Conservation (phyloP, 2,329 filamentous ascomycete genomes). For the Aspergillus melleus region DNA sequence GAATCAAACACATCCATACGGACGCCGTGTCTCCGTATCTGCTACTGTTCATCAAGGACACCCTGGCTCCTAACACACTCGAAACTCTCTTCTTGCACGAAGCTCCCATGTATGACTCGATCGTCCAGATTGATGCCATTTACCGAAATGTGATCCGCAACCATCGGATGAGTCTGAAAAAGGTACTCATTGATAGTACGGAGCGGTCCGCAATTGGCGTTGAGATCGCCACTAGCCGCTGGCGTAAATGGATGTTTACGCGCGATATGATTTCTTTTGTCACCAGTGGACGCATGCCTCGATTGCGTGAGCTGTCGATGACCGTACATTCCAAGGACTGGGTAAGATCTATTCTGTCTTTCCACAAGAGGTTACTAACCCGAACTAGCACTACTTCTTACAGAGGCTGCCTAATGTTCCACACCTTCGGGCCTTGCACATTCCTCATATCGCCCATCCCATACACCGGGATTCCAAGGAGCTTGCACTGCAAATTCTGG, state of each 20-base stretch:
- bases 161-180: constrained; percentile 70
- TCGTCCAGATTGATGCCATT: constrained; percentile 68
- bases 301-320: constrained; percentile 69
- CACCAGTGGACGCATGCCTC: constrained; percentile 73
- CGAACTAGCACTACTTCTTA: constrained; percentile 70
- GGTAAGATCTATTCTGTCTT: constrained; percentile 53
- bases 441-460: constrained; percentile 67
- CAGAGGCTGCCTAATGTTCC: constrained; percentile 70
- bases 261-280: constrained; percentile 70
- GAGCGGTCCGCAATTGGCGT: constrained; percentile 50
- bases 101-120: constrained; percentile 53
- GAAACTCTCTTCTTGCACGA: constrained; percentile 79
- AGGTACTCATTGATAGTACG: constrained; percentile 72
- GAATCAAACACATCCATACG: constrained; percentile 72
- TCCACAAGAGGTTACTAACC: constrained; percentile 10
- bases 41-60: constrained; percentile 73
- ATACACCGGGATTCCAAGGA: constrained; percentile 66
- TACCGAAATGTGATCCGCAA: constrained; percentile 68
- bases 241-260: constrained; percentile 70
- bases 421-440: constrained; percentile 69
- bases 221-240: constrained; percentile 48
- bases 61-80: constrained; percentile 74
- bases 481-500: constrained; percentile 72
- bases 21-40: constrained; percentile 69
- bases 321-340: constrained; percentile 75